Evolutionary conservation across 2,329 filamentous ascomycete genomes (phyloP), one percentile per base, ranked within the genome.

Genomic region (Cadophora sp.): DNA sequence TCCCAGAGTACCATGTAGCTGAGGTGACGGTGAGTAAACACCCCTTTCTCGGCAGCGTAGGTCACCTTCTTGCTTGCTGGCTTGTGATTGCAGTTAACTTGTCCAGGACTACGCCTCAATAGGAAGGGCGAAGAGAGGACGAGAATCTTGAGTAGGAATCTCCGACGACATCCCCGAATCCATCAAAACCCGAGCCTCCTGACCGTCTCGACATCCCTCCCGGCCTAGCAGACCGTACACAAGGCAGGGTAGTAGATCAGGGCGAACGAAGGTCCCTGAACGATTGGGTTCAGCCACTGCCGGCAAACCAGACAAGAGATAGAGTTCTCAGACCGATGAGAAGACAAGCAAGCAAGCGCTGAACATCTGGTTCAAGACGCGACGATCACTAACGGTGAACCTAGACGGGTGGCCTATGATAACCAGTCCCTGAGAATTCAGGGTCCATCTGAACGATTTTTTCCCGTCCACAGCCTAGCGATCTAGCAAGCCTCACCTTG

Each of bases 331-430:
- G 51, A 55, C 51, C 51, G 51, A 55, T 27, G 51, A 27, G 26
- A 31, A 31, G 14, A 26, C 51, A 55, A 16, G 51, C 16, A 55
- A 31, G 27, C 51, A 11, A n/a, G 43, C 43, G 43, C 43, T 22
- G 43, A 48, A 48, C 43, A 22, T 48, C 43, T 48, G 22, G 43
- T 22, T n/a, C 43, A 22, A 19, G 22, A 26, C n/a, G 34, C 31
- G 55, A 40, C 34, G 55, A 59, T 59, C 55, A 40, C 11, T 40
- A 59, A 40, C 34, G 55, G 55, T 59, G 55, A 37, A 34, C 55
- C 26, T 59, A 2, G 12, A 59, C 31, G 31, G 22, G 34, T 40
- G 40, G 31, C 55, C 31, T 59, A 59, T 37, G 16, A n/a, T 22
- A 24, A 26, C 19, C 9, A 40, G 16, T 14, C 22, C 22, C 26